Evolutionary conservation across 768 basidiomycete genomes (phyloP), one percentile per base, ranked within the genome.

Genomic region (Rhodotorula sphaerocarpa): DNA sequence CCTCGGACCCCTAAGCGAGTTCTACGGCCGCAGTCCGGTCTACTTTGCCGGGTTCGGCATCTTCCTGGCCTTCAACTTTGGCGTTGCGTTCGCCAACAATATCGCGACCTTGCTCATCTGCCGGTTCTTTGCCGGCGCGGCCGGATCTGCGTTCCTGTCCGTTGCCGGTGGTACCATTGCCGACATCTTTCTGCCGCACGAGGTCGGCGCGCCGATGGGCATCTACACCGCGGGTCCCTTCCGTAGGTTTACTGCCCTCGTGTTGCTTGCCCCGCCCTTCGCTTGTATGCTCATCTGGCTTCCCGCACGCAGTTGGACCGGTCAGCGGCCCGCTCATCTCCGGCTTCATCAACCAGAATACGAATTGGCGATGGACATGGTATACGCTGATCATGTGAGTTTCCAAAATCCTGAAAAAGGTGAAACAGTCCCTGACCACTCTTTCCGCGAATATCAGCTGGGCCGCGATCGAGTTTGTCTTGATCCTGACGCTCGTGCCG

Each of bases 41-140:
- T 71, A 71, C 50, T 33, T 55, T 31, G 48, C 64, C 52, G 59
- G 63, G 4, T 71, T 61, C 58, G 36, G 51, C 42, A 30, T 66
- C 44, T 71, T 59, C 59, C 12, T 60, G 51, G 33, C 33, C n/a
- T 67, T 57, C 54, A 53, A 31, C 62, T 64, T 23, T 7, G 20
- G 50, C 28, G 82, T 86, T 10, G 85, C 86, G 2, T 88, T 90
- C 63, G 80, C 86, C 2, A 83, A 82, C 6, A 78, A 86, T 67
- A 79, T 83, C 43, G 55, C 44, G 3, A 45, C 84, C 0, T 83
- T 82, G 68, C 77, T 91, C 12, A 74, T 85, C 44, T 84, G 84
- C 66, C 79, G 84, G 25, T 79, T 83, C 66, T 63, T 84, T 42
- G 79, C 79, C 7, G 84, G 84, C 6, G 78, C 80, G 36, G 79